phyloP scores from a whole-genome alignment of 164 flowering plant species.

The Annona squamosa region DNA sequence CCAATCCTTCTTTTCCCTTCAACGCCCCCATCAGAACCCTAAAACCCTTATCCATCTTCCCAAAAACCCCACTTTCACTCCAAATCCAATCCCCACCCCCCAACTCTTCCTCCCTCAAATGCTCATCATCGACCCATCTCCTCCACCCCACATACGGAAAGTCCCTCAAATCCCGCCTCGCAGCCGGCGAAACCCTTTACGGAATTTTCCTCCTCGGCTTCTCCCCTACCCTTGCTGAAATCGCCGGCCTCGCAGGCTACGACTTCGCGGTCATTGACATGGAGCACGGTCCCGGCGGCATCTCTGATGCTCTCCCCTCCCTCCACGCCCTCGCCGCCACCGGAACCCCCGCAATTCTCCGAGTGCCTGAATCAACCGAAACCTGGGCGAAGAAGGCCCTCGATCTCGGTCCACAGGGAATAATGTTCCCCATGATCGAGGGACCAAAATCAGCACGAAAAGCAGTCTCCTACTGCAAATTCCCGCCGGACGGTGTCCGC shows the following conservation, averaged over 20 bases:
- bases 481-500: constrained; percentile 76
- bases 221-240: constrained; percentile 87
- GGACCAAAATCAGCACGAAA: constrained; percentile 40
- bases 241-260: constrained; percentile 78
- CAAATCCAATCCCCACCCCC: constrained; percentile 3
- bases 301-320: constrained; percentile 60
- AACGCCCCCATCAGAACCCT: neutral
- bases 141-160: constrained; percentile 1
- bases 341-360: constrained; percentile 57
- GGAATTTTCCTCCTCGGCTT: constrained; percentile 79
- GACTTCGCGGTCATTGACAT: constrained; percentile 86
- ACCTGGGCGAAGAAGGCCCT: constrained; percentile 90
- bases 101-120: constrained; percentile 11
- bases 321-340: constrained; percentile 69
- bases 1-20: neutral
- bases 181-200: constrained; percentile 65
- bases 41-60: neutral
- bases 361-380: constrained; percentile 59
- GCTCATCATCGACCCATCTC: constrained; percentile 22
- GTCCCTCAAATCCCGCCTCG: constrained; percentile 64
- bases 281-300: constrained; percentile 89
- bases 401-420: constrained; percentile 86
- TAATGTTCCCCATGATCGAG: constrained; percentile 95
- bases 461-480: constrained; percentile 75
- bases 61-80: neutral